Evolutionary conservation across 2,329 filamentous ascomycete species (phyloP), one percentile per base, ranked within the genome.

Genomic region (Fusarium pseudograminearum): DNA sequence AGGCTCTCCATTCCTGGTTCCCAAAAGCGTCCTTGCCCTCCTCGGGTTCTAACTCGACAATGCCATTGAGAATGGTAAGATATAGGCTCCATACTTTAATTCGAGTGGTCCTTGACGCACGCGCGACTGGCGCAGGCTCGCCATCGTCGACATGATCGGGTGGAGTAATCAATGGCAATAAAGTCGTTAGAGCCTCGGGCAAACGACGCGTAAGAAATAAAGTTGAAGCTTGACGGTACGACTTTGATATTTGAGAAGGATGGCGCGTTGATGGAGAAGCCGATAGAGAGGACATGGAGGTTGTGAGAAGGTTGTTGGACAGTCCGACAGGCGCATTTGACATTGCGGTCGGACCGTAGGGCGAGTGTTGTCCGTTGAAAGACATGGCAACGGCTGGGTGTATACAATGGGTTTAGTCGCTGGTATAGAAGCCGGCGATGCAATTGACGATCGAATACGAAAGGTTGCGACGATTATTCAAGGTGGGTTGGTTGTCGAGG

Each of bases 61-160:
- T 91, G 40, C 93, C 92, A 82, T 98, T 97, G 67, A 98, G 85
- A 52, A 98, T 91, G 20, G 94, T 97, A 70, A 98, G 87, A 78
- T 98, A 99, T 75, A 99, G 86, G 79, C 94, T 97, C 96, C 96
- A 99, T 69, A 98, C 91, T 81, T 98, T 99, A 79, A 97, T 91
- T 70, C 94, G 86, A 60, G 93, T 96, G 33, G 90, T 92, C 71
- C 91, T 89, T 42, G 92, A 94, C 55, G 93, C 93, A 68, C 86
- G 88, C 56, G 93, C 91, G 55, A 98, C 89, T 7, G 94, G 93
- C 30, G 93, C 91, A 30, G 87, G 83, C 60, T 89, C 85, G 33
- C 82, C 80, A 78, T 83, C 79, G 50, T 85, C 82, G 22, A 81
- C 80, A 59, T 84, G 80, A 31, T 82, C 81, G 67, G 82, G 77